Conservation (phyloP, 768 basidiomycete species). For the Ephemerocybe angulata region DNA sequence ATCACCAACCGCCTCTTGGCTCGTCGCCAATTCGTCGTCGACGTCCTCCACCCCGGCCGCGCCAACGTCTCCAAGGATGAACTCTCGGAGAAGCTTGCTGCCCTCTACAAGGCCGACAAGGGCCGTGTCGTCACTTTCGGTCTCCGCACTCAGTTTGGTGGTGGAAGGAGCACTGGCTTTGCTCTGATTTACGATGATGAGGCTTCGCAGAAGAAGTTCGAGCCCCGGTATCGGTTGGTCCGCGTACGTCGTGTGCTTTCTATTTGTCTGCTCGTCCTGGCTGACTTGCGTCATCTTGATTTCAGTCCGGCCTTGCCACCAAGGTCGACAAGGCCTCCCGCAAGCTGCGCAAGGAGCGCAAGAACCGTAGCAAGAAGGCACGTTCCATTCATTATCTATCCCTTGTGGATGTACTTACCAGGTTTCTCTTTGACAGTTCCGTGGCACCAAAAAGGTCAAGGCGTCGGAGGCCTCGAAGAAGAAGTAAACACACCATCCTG, state of each 20-base stretch:
- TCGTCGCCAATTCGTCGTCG: conserved; percentile 94
- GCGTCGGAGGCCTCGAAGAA: conserved; percentile 90
- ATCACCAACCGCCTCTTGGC: conserved; percentile 97
- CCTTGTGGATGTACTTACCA: conserved; percentile 2
- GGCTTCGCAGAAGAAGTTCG: conserved; percentile 92
- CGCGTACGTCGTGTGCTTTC: conserved; percentile 57
- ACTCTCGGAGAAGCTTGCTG: conserved; percentile 87
- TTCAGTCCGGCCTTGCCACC: conserved; percentile 58
- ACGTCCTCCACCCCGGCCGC: conserved; percentile 93
- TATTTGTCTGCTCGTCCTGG: conserved; percentile 4
- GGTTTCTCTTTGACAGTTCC: conserved; percentile 53
- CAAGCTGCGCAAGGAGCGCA: conserved; percentile 98
- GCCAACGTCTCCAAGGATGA: conserved; percentile 92
- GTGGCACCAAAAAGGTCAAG: conserved; percentile 95
- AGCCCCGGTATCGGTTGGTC: conserved; percentile 92
- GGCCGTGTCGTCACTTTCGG: conserved; percentile 90
- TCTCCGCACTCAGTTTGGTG: conserved; percentile 95
- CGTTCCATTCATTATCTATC: not conserved
- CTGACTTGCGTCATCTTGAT: conserved; percentile 4
- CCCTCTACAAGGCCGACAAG: conserved; percentile 91
- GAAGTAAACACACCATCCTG: conserved; percentile 52
- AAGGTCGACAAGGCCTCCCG: conserved; percentile 92
- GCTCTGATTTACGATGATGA: conserved; percentile 97
- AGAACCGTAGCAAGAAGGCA: conserved; percentile 99
- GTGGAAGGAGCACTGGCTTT: conserved; percentile 95